These are phyloP conservation scores for Botryotinia convoluta DNA, from an alignment of 2,329 filamentous ascomycete species.

Conservation along the genomic window DNA sequence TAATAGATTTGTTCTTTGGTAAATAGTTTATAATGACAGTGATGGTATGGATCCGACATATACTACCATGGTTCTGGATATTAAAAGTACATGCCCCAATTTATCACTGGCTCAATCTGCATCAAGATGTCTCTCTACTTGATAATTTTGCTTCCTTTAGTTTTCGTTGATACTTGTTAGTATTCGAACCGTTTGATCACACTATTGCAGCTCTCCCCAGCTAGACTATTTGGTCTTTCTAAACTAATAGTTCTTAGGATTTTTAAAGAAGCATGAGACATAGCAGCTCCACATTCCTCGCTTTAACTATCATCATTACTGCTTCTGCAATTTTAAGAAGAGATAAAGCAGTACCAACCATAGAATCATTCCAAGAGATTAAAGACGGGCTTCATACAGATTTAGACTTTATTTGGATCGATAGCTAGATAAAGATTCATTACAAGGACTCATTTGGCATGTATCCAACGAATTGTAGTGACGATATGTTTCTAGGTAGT, in stretches of 20 bases:
- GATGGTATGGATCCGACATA: background rate
- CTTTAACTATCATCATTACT: no score
- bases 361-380: no score
- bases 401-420: background rate
- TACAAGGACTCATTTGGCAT: no score
- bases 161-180: background rate
- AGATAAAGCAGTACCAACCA: background rate
- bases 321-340: no score
- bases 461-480: background rate
- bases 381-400: no score
- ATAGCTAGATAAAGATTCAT: no score
- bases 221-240: background rate
- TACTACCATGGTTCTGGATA: no score
- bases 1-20: background rate
- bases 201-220: background rate
- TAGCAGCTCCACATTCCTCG: background rate
- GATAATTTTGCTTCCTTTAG: background rate
- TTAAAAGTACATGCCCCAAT: background rate
- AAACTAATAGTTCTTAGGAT: background rate
- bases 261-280: background rate
- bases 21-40: background rate
- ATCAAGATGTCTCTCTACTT: background rate
- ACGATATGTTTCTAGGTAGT: background rate
- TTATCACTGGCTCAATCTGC: rapidly evolving
- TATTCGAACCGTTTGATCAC: background rate